Conservation (phyloP, 2,329 filamentous ascomycete genomes). For the Ceratocystis eucalypticola region DNA sequence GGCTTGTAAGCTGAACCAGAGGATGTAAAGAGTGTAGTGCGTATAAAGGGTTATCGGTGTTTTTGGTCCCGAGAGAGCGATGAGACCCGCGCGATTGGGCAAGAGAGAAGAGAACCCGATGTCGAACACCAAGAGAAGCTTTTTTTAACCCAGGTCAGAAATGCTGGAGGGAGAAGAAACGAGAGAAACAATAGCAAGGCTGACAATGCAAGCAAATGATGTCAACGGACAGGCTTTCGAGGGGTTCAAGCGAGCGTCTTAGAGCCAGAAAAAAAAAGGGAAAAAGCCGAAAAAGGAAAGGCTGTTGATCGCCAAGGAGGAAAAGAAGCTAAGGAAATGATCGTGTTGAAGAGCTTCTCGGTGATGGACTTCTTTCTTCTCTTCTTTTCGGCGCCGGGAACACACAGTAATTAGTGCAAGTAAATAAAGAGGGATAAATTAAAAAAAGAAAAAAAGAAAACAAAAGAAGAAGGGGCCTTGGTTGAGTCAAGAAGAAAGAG, state of each 20-base stretch:
- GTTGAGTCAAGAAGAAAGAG: not conserved
- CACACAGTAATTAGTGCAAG: not conserved
- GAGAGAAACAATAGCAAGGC: not conserved
- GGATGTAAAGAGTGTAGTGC: not conserved
- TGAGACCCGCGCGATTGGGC: not conserved
- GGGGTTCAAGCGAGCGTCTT: not conserved
- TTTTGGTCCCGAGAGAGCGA: not conserved
- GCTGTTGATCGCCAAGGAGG: not conserved
- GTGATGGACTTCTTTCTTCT: not conserved
- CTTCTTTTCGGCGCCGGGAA: not conserved
- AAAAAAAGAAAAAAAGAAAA: not conserved
- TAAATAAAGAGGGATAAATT: conserved; percentile 7
- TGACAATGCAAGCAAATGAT: not conserved
- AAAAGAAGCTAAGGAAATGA: not conserved
- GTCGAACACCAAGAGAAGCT: not conserved
- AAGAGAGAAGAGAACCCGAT: not conserved
- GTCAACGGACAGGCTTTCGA: not conserved
- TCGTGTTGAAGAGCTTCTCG: not conserved
- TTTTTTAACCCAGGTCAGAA: not conserved
- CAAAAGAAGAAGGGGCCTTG: not conserved
- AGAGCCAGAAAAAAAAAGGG: not conserved
- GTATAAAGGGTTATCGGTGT: no score
- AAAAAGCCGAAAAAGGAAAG: not conserved
- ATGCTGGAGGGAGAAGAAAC: not conserved
- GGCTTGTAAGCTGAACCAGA: not conserved